Evolutionary conservation across 352 stramenopile genomes (phyloP), one percentile per base, ranked within the genome.

Genomic region (Phytopythium oedochilum): DNA sequence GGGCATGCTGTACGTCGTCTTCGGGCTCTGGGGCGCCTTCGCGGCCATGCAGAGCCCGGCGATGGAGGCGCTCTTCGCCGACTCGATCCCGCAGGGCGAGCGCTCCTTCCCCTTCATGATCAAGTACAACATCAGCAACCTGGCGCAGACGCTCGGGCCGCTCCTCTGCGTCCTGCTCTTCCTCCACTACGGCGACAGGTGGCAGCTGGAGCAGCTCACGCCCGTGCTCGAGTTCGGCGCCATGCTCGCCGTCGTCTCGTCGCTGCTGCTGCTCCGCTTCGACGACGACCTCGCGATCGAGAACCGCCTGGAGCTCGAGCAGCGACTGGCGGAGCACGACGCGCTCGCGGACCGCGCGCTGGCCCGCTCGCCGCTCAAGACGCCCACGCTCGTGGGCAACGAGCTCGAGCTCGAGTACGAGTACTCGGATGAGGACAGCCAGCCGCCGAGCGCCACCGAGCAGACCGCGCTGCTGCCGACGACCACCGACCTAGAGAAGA

Each of bases 51-150:
- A 90, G 58, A 81, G 65, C 49, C 80, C 80, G 1, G 75, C 80
- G 3, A 78, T 90, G 61, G 80, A 90, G 51, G 80, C 80, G 51
- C 61, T 90, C 2, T 90, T 90, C 50, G 80, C 80, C 22, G 80
- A 90, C 44, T 90, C 80, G 26, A 88, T 90, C 53, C 77, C 75
- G 54, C 71, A 83, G 39, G 77, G 80, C 35, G 68, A 74, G 49
- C 69, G 80, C 18, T 87, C 77, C 46, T 86, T 75, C 43, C 80
- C 80, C 1, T 88, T 88, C 63, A 88, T 84, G 75, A 81, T 90
- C 71, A 90, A 90, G 68, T 88, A 88, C 76, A 85, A 86, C 54
- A 73, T 90, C 39, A 75, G 66, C 66, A 90, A 88, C 51, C 47
- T 88, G 5, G 80, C 80, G 35, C 75, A 84, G 58, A 77, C 85